Base-by-base conservation (phyloP, 441 rosid genomes). In the Gossypium schwendimanii region DNA sequence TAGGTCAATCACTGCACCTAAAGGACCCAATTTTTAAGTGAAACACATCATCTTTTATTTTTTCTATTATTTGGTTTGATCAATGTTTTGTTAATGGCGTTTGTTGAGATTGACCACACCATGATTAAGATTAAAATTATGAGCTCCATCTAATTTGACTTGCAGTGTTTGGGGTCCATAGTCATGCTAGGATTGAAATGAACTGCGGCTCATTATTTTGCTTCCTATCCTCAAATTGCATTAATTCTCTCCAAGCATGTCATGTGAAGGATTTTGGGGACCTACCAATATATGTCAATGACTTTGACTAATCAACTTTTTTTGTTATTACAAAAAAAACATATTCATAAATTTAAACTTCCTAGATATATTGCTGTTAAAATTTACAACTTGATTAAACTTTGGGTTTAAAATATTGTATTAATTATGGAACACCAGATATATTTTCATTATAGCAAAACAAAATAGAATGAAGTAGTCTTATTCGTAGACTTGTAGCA, bases 201-300 rank as follows among this genome's bases (percentile, higher is more conserved):
- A 64, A 10, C 18, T 21, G 69, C 50, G 24, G 55, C 41, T 36
- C 24, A 59, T 61, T 52, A 54, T 62, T 31, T 73, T 63, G 18
- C 71, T 33, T 63, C 28, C 14, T 7, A 7, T 26, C 70, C 14
- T 24, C 41, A 3, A 14, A 6, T 23, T 24, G 58, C 58, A 66
- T 47, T 24, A n/a, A 26, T n/a, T 66, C 44, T 41, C 24, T 24
- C 45, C 21, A 14, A 66, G 70, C 77, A 79, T 75, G 82, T 68
- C 77, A 79, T 72, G 82, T 72, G 76, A 79, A 18, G 4, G 11
- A 12, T 24, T 58, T 58, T 11, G 26, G 74, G 76, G 71, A 28
- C 76, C 82, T 79, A 72, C 79, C 3, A n/a, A 3, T 15, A 55
- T 23, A 24, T 31, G 24, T 15, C 52, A 65, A 64, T 58, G 53